Base-by-base conservation (phyloP, 1,284 basidiomycete species). In the Apiotrichum gamsii region DNA sequence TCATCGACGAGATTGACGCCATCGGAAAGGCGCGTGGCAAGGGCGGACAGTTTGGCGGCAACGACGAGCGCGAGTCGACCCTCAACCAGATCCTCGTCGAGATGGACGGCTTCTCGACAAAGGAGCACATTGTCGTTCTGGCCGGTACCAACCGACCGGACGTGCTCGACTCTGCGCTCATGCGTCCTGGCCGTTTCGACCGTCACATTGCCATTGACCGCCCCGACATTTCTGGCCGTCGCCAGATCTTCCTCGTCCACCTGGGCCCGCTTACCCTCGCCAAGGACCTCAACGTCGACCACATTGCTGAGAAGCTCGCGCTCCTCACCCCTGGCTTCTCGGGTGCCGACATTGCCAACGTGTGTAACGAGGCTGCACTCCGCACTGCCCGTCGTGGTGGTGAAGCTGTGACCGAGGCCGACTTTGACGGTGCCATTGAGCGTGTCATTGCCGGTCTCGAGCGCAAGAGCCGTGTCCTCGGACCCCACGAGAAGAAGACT, bases 61-160 rank as follows among this genome's bases (percentile, higher is more conserved):
- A 97, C 73, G 94, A 98, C 68, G 94, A 99, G 72, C 84, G 95
- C 39, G 95, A 99, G 74, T 90, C 88, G 13, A 99, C 94, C 16
- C 81, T 99, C 54, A 98, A 98, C 72, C 95, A 99, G 74, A 78
- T 99, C 15, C 78, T 99, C 51, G 94, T 98, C 37, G 94, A 99
- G 77, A 98, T 99, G 94, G 94, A 99, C 72, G 94, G 94, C 31
- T 98, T 99, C 74, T 85, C 86, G 36, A 94, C 91, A 13, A 83
- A 88, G 57, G 90, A 97, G 72, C 91, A 97, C 65, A 84, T 98
- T 54, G 94, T 98, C 47, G 87, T 99, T 15, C 80, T 98, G 31
- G 90, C 95, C 0, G 94, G 95, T 59, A 98, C 95, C 18, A 98
- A 98, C 74, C 77, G 95, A 63, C 85, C 91, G 10, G 94, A 98